Base-by-base conservation (phyloP, 1,284 basidiomycete species). In the Fomitopsis betulina region DNA sequence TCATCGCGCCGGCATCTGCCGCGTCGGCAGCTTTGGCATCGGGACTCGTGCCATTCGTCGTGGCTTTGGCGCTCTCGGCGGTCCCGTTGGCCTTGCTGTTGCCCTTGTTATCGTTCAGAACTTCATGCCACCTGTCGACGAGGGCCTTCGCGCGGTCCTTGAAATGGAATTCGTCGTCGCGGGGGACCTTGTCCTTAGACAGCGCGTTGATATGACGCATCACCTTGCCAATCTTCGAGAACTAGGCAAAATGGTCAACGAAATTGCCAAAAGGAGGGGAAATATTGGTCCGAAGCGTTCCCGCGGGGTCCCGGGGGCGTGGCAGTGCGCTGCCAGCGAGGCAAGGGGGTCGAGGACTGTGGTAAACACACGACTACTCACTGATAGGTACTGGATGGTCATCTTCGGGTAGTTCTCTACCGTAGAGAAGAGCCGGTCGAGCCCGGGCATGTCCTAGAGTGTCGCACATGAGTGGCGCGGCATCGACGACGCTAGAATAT, bases 211-310 rank as follows among this genome's bases (percentile, higher is more conserved):
- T 96, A 74, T 94, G 93, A 70, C 94, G 92, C 92, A 98, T 96
- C 54, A 99, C 96, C 76, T 98, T 98, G 75, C 92, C 94, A 69
- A 98, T 97, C 80, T 98, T 98, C 62, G 96, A 96, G 78, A 87
- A 90, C 85, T 94, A 53, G 40, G 57, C 58, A 54, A 43, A 56
- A 55, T 52, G 33, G 62, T 65, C 58, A 67, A 62, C 57, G 51
- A 60, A 51, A 55, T 60, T 61, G 56, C 61, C 60, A 63, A 63
- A 58, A 57, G 19, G 51, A 62, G 58, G 49, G 30, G 38, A 55
- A 55, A 52, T 49, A 50, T 47, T 53, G 47, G 38, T 40, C 54
- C 54, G 55, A 37, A 33, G 49, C 62, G 62, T 64, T 59, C 30
- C 62, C 58, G 68, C 61, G 65, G 65, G 52, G 58, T 62, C 61